A percentile compares a stretch with the other conserved stretches of the same genome.
Evolutionary conservation across 225 moss, liverwort and hornwort genomes (phyloP).

Genomic region (Takakia lepidozioides): DNA sequence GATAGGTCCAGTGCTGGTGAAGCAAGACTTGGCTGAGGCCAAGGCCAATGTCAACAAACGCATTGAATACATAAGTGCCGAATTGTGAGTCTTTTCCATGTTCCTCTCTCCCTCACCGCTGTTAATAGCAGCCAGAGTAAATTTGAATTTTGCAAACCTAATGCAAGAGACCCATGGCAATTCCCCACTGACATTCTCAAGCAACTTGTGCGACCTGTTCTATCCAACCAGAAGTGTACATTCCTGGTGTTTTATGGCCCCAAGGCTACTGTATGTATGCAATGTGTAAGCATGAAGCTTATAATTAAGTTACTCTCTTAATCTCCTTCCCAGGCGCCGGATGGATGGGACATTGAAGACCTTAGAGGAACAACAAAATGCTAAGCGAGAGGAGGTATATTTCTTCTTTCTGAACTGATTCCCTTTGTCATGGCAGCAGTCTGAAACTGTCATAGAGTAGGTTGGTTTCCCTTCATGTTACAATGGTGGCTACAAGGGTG

Average conservation of each 20-base stretch:
- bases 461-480: conserved; percentile 3
- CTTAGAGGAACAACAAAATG: conserved; percentile 74
- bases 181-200: too few relatives aligned
- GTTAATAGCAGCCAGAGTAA: too few relatives aligned
- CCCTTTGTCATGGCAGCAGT: neutral
- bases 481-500: too few relatives aligned
- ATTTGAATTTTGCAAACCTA: too few relatives aligned
- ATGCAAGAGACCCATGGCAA: too few relatives aligned
- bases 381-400: conserved; percentile 74
- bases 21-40: conserved; percentile 97
- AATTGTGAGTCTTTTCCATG: conserved; percentile 43
- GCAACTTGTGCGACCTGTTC: too few relatives aligned
- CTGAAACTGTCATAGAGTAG: neutral
- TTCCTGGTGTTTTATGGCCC: too few relatives aligned
- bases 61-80: conserved; percentile 82
- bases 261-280: too few relatives aligned
- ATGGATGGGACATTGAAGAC: conserved; percentile 80
- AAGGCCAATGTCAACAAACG: conserved; percentile 93
- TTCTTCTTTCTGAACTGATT: neutral
- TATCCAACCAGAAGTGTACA: too few relatives aligned
- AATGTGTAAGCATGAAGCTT: too few relatives aligned
- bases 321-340: conserved; percentile 65
- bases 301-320: too few relatives aligned
- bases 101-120: neutral
- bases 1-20: conserved; percentile 93